These are phyloP conservation scores for Aspergillus aculeatus DNA, from an alignment of 2,329 filamentous ascomycete species.

Conservation along the genomic window DNA sequence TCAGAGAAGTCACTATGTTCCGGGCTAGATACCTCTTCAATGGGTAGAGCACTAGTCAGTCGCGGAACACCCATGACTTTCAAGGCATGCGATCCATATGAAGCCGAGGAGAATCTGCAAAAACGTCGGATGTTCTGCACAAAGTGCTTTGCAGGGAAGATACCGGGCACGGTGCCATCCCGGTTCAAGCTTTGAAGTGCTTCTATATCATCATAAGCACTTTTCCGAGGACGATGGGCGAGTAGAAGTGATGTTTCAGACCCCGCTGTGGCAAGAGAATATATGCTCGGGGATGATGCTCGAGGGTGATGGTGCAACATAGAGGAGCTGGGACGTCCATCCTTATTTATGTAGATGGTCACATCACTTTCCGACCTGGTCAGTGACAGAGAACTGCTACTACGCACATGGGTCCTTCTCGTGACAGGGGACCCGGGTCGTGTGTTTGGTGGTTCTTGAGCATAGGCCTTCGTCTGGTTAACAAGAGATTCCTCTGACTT, in stretches of 20 bases:
- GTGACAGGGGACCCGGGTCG: conserved; percentile 41
- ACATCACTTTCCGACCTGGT: conserved; percentile 44
- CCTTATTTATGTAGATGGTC: conserved; percentile 31
- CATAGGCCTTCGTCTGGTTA: conserved; percentile 45
- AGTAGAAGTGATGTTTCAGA: conserved; percentile 48
- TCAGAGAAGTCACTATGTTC: conserved; percentile 48
- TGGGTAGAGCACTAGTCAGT: conserved; percentile 30
- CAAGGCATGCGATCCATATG: conserved; percentile 48
- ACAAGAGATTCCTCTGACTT: conserved; percentile 42
- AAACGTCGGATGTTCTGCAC: conserved; percentile 48
- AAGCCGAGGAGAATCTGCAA: conserved; percentile 48
- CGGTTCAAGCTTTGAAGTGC: conserved; percentile 44
- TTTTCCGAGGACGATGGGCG: conserved; percentile 42
- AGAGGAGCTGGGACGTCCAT: conserved; percentile 31
- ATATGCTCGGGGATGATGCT: conserved; percentile 46
- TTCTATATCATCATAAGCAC: conserved; percentile 47
- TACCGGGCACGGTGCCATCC: conserved; percentile 46
- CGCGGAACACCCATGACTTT: conserved; percentile 47
- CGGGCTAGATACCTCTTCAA: conserved; percentile 36
- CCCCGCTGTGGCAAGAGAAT: conserved; percentile 45
- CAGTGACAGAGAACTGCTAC: conserved; percentile 44
- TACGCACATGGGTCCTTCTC: conserved; percentile 42
- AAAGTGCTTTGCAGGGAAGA: conserved; percentile 47
- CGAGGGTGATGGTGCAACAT: conserved; percentile 34
- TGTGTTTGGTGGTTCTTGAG: conserved; percentile 34